Conservation (phyloP, 2,329 filamentous ascomycete genomes). For the Cladorrhinum sp. region DNA sequence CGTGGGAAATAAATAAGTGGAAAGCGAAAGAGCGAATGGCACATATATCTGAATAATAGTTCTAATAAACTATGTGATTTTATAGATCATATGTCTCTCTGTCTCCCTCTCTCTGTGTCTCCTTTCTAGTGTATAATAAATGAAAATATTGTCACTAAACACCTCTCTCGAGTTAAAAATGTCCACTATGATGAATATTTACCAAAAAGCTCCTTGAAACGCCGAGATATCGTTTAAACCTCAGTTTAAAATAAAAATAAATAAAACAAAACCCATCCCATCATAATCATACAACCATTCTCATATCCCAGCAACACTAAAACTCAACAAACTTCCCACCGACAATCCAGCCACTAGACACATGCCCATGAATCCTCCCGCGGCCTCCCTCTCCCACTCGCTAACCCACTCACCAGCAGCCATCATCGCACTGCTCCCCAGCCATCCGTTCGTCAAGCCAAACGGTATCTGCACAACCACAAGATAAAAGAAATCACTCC, state of each 20-base stretch:
- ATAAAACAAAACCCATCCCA: neutral
- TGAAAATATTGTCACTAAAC: neutral
- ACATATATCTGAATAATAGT: too few relatives aligned
- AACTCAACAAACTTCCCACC: constrained; percentile 85
- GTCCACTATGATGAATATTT: too few relatives aligned
- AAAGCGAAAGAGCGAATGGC: too few relatives aligned
- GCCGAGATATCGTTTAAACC: neutral
- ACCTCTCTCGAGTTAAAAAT: too few relatives aligned
- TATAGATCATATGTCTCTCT: neutral
- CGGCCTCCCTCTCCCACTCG: constrained; percentile 78
- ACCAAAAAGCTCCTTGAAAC: neutral
- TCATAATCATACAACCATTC: constrained; percentile 2
- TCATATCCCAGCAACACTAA: constrained; percentile 58
- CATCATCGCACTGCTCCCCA: constrained; percentile 91
- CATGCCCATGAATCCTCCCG: constrained; percentile 90
- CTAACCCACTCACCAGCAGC: constrained; percentile 78
- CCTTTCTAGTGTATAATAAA: neutral
- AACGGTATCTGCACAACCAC: constrained; percentile 79
- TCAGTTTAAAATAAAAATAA: neutral
- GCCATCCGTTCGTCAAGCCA: constrained; percentile 81
- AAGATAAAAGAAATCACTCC: constrained; percentile 86
- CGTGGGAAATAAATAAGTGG: neutral
- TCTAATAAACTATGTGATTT: neutral
- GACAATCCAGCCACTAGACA: constrained; percentile 83
- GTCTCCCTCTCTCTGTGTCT: too few relatives aligned